Percentiles rank a stretch among this genome's conserved stretches.
These are phyloP conservation scores for Aspergillus glaucus DNA, from an alignment of 2,329 filamentous ascomycete species.

Conservation along the genomic window DNA sequence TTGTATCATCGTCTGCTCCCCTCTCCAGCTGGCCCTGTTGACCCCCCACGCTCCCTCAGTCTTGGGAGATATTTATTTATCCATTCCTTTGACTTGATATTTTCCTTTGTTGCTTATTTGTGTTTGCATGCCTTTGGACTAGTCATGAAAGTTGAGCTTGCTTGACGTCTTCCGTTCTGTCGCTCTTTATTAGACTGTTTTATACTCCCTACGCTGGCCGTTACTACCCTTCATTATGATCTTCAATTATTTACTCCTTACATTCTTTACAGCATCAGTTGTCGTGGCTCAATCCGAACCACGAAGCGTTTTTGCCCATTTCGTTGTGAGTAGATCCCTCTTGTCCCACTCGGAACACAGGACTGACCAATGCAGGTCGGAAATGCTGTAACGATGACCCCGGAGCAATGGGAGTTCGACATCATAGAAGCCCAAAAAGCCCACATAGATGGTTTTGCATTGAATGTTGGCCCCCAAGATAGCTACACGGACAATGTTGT, in stretches of 20 bases:
- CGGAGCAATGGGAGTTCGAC: conserved; percentile 20
- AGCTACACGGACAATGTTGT: conserved; percentile 23
- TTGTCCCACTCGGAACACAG: neutral
- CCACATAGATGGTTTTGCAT: conserved; percentile 27
- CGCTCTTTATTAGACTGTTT: no score
- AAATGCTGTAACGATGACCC: conserved; percentile 19
- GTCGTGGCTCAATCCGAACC: conserved; percentile 10
- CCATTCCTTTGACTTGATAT: no score
- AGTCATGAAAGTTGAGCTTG: no score
- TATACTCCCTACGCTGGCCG: no score
- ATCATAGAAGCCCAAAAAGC: conserved; percentile 22
- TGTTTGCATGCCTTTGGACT: no score
- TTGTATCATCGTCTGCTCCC: neutral
- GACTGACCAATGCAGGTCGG: conserved; percentile 15
- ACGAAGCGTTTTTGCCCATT: conserved; percentile 30
- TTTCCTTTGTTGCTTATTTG: no score
- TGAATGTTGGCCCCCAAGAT: conserved; percentile 28
- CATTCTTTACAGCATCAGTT: conserved; percentile 4
- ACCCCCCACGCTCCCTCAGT: no score
- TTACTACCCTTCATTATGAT: conserved; percentile 1
- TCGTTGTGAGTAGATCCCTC: conserved; percentile 20
- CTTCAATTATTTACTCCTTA: conserved; percentile 10
- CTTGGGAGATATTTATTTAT: no score
- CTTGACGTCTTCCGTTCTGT: no score
- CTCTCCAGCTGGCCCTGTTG: no score